Base-by-base conservation (phyloP, 23 red algal species). In the Gracilariopsis chorda region DNA sequence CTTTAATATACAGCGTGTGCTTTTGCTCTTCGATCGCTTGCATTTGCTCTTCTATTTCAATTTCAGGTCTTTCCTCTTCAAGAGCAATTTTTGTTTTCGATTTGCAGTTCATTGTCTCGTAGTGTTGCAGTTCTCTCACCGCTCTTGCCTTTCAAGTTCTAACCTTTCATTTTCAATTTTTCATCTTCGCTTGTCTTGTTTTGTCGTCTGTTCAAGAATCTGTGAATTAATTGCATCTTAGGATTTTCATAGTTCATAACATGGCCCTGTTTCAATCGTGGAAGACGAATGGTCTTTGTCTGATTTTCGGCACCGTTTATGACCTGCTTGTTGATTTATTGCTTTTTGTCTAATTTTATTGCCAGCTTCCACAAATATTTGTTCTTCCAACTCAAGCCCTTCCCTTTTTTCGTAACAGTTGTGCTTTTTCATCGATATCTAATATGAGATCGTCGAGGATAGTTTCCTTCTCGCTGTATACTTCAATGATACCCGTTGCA, bases 391-490 rank as follows among this genome's bases (percentile, higher is more conserved):
- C 23, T 45, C 12, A 25, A 21, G 60, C 41, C 67, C 59, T 48
- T 51, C 58, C 17, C 67, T 84, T 32, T 84, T 35, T 20, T 6
- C 80, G 34, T 17, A 27, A 25, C 1, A 8, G 0, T 49, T 69
- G 39, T n/a, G 28, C 59, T n/a, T 49, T 63, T 28, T 68, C 39
- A 29, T 84, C 80, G 10, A 84, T 84, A 4, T 84, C 58, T 45
- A 64, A 44, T 33, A 84, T 48, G 49, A 84, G 39, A 69, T 84
- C 39, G 57, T 84, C 80, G 14, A 64, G 58, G 23, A 84, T 34
- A 60, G 17, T 46, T 45, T 84, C 29, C n/a, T 68, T 63, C 19
- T 69, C 80, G 8, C 59, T 21, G 55, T 84, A 64, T 17, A 27
- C 41, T 34, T 84, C 78, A 17, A 42, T 45, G 51, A 84, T 84